Percentiles rank a stretch among this genome's conserved stretches.
These are phyloP conservation scores for Malassezia sympodialis DNA, from an alignment of 1,284 basidiomycete genomes.

Conservation along the genomic window DNA sequence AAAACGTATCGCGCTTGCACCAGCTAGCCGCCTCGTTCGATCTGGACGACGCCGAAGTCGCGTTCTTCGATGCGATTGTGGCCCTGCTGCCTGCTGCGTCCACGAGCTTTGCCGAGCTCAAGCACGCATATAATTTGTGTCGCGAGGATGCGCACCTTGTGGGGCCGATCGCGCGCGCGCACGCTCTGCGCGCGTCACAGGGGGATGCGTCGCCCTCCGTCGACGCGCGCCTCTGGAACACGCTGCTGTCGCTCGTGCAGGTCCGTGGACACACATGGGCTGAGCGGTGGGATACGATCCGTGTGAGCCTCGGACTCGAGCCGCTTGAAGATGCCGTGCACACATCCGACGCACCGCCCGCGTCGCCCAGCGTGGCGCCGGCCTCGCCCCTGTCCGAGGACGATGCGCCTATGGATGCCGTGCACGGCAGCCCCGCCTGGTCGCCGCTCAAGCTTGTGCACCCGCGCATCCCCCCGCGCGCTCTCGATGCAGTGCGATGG, in stretches of 20 bases:
- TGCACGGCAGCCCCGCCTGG: not conserved
- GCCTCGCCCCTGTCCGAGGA: not conserved
- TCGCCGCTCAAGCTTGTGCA: not conserved
- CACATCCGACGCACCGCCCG: too few relatives aligned
- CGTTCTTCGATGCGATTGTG: constrained; percentile 38
- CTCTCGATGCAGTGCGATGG: not conserved
- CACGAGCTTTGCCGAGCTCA: constrained; percentile 37
- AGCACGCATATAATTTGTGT: constrained; percentile 27
- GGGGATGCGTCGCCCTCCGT: not conserved
- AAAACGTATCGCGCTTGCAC: not conserved
- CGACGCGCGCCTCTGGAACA: constrained; percentile 39
- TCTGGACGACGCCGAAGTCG: constrained; percentile 24
- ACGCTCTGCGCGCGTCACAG: constrained; percentile 10
- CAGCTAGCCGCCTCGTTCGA: constrained; percentile 19
- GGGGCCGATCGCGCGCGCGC: not conserved
- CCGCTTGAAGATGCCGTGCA: constrained; percentile 10
- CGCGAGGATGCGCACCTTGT: constrained; percentile 11
- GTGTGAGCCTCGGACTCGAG: constrained; percentile 37
- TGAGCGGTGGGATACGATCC: constrained; percentile 41
- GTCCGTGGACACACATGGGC: constrained; percentile 36
- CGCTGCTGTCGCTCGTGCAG: constrained; percentile 37
- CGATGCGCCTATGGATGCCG: not conserved
- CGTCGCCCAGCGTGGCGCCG: not conserved
- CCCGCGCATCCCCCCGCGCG: not conserved
- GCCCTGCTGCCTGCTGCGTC: constrained; percentile 21